These are phyloP conservation scores for Phytopythium kandeliae DNA, from an alignment of 352 stramenopile species.

Conservation along the genomic window DNA sequence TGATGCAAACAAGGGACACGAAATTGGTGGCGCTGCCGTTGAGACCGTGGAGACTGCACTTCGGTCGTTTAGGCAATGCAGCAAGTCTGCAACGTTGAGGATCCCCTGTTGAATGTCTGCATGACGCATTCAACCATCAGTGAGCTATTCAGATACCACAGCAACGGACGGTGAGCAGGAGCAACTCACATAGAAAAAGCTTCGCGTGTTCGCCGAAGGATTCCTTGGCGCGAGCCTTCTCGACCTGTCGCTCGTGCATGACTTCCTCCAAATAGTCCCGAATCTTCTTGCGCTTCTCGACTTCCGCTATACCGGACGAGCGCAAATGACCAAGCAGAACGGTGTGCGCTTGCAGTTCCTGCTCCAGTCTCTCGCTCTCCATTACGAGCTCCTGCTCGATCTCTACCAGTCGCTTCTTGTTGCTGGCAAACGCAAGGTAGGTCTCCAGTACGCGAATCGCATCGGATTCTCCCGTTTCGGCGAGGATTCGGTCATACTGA, in stretches of 20 bases:
- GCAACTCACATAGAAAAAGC: conserved; percentile 38
- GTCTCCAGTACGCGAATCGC: conserved; percentile 39
- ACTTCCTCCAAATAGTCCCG: conserved; percentile 47
- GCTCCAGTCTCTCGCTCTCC: conserved; percentile 21
- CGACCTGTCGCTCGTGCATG: conserved; percentile 25
- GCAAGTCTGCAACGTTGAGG: conserved; percentile 44
- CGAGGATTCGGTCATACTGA: conserved; percentile 48
- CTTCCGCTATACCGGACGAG: conserved; percentile 37
- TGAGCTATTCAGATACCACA: background rate
- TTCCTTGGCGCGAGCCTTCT: conserved; percentile 35
- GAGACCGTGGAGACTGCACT: background rate
- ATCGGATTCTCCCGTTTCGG: conserved; percentile 44
- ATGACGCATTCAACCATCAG: background rate
- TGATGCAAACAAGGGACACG: background rate
- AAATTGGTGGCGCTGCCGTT: background rate
- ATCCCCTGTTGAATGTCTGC: conserved; percentile 50
- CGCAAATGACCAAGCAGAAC: conserved; percentile 31
- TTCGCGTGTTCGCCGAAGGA: conserved; percentile 35
- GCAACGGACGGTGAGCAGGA: background rate
- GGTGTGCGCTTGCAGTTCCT: conserved; percentile 20
- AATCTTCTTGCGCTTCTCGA: conserved; percentile 49
- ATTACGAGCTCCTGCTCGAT: conserved; percentile 35
- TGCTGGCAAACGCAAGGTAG: conserved; percentile 33
- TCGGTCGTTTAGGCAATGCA: conserved; percentile 45
- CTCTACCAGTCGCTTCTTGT: conserved; percentile 28